Evolutionary conservation across 805 yeast species (phyloP).

Genomic region (Diddensiella caesifluorescens): DNA sequence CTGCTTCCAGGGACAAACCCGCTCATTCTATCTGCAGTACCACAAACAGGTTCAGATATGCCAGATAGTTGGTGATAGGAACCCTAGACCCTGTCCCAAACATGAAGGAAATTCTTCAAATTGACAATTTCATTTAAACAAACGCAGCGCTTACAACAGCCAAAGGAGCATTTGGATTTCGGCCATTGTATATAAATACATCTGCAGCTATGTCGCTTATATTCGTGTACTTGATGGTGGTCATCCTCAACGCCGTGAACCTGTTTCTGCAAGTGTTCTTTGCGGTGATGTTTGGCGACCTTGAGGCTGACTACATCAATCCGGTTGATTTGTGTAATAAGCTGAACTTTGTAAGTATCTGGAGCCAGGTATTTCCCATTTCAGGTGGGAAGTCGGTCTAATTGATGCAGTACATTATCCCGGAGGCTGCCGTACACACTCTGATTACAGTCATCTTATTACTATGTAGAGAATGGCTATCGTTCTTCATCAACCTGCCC

Average conservation of each 20-base stretch:
- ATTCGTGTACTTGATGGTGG: constrained; percentile 42
- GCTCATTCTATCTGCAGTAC: too few species aligned
- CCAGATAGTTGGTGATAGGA: too few species aligned
- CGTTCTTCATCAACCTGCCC: constrained; percentile 80
- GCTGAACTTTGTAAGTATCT: constrained; percentile 49
- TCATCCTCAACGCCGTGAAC: constrained; percentile 75
- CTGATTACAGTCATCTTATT: constrained; percentile 64
- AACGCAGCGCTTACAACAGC: too few species aligned
- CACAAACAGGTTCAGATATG: too few species aligned
- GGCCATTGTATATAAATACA: too few species aligned
- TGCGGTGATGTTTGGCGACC: constrained; percentile 87
- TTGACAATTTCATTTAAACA: too few species aligned
- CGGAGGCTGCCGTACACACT: constrained; percentile 78
- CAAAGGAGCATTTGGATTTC: too few species aligned
- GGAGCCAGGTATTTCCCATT: background rate
- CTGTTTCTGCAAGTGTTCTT: constrained; percentile 86
- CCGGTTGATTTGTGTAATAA: constrained; percentile 94
- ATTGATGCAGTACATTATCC: constrained; percentile 70
- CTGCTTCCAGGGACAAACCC: too few species aligned
- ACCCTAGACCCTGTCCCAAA: too few species aligned
- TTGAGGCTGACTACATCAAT: constrained; percentile 81
- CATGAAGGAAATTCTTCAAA: too few species aligned
- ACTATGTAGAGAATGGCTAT: constrained; percentile 88
- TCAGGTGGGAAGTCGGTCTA: too few species aligned
- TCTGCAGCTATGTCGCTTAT: constrained; percentile 11